These are phyloP conservation scores for Letharia columbiana DNA, from an alignment of 495 filamentous ascomycete species.

Conservation along the genomic window DNA sequence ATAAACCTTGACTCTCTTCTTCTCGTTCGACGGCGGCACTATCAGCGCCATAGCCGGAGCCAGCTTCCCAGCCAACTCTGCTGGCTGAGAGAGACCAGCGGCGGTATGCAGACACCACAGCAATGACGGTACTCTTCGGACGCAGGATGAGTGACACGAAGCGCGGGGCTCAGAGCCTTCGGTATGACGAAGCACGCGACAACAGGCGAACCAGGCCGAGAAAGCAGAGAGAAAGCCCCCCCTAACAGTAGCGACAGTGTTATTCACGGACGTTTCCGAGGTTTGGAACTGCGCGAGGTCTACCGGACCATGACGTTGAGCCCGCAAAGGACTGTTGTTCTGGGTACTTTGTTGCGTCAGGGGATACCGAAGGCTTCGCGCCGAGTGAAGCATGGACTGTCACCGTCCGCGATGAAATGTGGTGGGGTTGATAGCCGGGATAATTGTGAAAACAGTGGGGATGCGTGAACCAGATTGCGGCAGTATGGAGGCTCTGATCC, in stretches of 20 bases:
- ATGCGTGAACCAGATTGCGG: slow-evolving; percentile 1
- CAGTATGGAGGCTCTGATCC: not conserved
- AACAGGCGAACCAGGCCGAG: slow-evolving; percentile 2
- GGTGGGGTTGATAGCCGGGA: not conserved
- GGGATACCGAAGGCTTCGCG: slow-evolving; percentile 12
- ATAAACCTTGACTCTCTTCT: slow-evolving; percentile 98
- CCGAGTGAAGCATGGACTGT: slow-evolving; percentile 9
- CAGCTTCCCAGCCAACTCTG: not conserved
- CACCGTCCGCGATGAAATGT: not conserved
- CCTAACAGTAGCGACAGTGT: slow-evolving; percentile 12
- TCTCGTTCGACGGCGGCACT: slow-evolving; percentile 71
- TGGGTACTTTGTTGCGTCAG: slow-evolving; percentile 13
- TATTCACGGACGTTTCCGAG: not conserved
- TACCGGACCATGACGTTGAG: slow-evolving; percentile 18
- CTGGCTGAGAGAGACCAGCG: not conserved
- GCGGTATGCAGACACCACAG: not conserved
- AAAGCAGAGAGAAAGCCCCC: not conserved
- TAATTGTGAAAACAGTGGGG: not conserved
- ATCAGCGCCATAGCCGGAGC: slow-evolving; percentile 67
- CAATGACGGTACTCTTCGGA: not conserved
- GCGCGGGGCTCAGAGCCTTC: slow-evolving; percentile 7
- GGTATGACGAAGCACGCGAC: slow-evolving; percentile 14
- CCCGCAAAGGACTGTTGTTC: not conserved
- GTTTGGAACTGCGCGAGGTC: not conserved
- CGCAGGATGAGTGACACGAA: not conserved